Evolutionary conservation across 768 basidiomycete species (phyloP).

Genomic region (Cystobasidium ongulense): DNA sequence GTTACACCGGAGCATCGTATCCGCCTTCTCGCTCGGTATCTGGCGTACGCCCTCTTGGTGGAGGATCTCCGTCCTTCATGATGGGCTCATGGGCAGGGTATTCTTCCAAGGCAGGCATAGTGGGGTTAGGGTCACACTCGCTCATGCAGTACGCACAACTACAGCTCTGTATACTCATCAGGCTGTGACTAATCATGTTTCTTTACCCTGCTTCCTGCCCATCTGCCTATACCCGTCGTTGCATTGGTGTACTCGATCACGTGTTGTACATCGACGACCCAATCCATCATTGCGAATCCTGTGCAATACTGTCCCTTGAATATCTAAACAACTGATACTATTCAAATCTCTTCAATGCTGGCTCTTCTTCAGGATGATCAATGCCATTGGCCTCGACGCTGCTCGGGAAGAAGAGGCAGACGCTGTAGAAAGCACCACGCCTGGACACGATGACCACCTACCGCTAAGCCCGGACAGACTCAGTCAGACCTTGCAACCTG

Average conservation of each 20-base stretch:
- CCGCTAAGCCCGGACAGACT: not conserved
- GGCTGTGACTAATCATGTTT: not conserved
- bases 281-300: not conserved
- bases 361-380: conserved; percentile 18
- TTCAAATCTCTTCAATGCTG: not conserved
- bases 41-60: not conserved
- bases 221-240: not conserved
- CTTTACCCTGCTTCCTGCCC: not conserved
- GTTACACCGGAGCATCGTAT: not conserved
- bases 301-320: not conserved
- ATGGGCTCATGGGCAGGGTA: conserved; percentile 11
- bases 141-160: conserved; percentile 20
- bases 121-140: conserved; percentile 11
- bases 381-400: conserved; percentile 8
- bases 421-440: not conserved
- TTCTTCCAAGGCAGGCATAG: not conserved
- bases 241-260: not conserved
- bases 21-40: not conserved
- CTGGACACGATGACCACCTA: not conserved
- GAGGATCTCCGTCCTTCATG: conserved; percentile 7
- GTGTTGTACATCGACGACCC: not conserved
- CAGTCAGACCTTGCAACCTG: not conserved
- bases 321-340: no score
- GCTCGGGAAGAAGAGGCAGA: not conserved
- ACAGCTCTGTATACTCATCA: not conserved